Base-by-base conservation (phyloP, 1,139 yeast species). In the Pichia sp. region DNA sequence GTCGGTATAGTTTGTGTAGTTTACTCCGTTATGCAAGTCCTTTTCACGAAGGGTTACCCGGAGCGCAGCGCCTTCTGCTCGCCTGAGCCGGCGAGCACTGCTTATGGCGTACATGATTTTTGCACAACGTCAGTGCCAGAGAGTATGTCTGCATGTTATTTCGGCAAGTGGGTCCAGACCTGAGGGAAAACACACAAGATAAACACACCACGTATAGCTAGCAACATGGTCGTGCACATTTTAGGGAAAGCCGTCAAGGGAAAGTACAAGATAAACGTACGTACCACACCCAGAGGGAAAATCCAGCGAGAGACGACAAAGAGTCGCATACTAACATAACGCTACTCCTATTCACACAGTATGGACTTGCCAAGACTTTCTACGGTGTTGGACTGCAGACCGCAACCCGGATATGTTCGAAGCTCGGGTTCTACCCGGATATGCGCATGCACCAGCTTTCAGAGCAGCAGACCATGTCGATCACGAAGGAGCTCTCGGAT, bases 381-480 rank as follows among this genome's bases (percentile, higher is more conserved):
- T 92, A 89, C 68, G 99, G 98, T 45, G 77, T 93, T 46, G 97
- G 98, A 5, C 74, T 75, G 56, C 72, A 75, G 54, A 83, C 88
- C n/a, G 93, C 97, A 2, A 82, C 81, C 60, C 76, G 77, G 65
- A 76, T 95, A 54, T 90, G 97, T 71, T 85, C 98, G 48, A 88
- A 84, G 68, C 82, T 93, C 30, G 97, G 97, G 9, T 80, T 93
- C 55, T 93, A 92, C 67, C 98, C 98, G 44, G 78, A 81, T 69
- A 91, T 92, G 95, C 83, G 96, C 72, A 87, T 93, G 89, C 93
- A 89, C 69, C 96, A 93, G 71, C 79, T 93, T 49, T 77, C 87
- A 34, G 99, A 93, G 71, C 89, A 92, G 48, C 96, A 91, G 65
- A 80, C 91, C 51, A 80, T 93, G 80, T 83, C 88, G 46, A 77